Evolutionary conservation across 208 protist species (phyloP), one percentile per base, ranked within the genome.

Genomic region (Sergeia podlipaevii): DNA sequence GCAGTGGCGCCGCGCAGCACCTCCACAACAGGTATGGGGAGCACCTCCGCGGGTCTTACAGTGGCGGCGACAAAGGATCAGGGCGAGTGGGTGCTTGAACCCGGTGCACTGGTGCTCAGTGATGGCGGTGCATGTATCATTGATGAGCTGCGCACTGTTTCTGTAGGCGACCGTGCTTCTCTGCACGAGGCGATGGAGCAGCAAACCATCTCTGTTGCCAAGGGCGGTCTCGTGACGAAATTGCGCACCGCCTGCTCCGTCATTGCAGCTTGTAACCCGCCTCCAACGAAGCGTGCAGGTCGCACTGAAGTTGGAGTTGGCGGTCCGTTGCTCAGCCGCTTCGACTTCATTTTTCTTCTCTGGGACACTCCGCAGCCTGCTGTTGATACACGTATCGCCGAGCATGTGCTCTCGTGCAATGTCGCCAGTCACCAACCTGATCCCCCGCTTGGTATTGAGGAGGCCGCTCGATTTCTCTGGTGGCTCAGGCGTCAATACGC

Each of bases 131-230:
- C 98, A 18, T 99, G 98, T 77, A 96, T 97, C 65, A 99, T 99
- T 46, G 97, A 99, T 61, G 97, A 99, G 69, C 97, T 99, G 57
- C 85, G 85, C 50, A 93, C 89, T 15, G 97, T 99, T n/a, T 86
- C 91, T 13, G 75, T 94, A 10, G 74, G 88, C 27, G 97, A 99
- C 61, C 75, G 96, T 26, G 80, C 87, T 7, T 86, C 97, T 4
- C 94, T 99, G 33, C 98, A 99, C 65, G 98, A 99, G 77, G 96
- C 98, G 10, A 99, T 99, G 98, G 98, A 99, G 75, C 97, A 99
- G 70, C 98, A 99, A 76, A 98, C 96, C 4, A 83, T 99, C 39
- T 96, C 85, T 24, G 86, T 97, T 10, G 93, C 89, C 15, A 96
- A 98, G 79, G 98, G 93, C 34, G 97, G 97, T 34, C 66, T 99